A percentile compares a stretch with the other conserved stretches of the same genome.
These are phyloP conservation scores for Perkinsus chesapeaki DNA, from an alignment of 169 alveolate species.

Conservation along the genomic window DNA sequence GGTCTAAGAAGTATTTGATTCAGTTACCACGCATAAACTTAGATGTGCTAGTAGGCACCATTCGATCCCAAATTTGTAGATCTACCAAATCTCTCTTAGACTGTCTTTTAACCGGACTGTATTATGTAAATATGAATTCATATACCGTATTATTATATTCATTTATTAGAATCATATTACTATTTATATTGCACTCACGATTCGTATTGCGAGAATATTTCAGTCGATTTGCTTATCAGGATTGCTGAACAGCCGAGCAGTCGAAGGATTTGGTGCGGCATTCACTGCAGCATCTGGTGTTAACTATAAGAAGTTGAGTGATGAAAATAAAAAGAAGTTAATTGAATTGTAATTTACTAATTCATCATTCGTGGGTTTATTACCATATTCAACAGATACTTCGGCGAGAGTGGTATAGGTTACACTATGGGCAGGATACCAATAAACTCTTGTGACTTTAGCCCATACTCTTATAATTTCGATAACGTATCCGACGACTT, in stretches of 20 bases:
- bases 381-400: neutral
- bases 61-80: too few species aligned
- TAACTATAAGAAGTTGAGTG: neutral
- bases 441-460: neutral
- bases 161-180: too few species aligned
- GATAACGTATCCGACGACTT: neutral
- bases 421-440: neutral
- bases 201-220: neutral
- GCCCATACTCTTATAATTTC: neutral
- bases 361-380: neutral
- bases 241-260: neutral
- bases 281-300: neutral
- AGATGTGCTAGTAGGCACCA: too few species aligned
- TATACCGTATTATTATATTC: too few species aligned
- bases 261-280: neutral
- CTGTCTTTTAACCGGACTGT: too few species aligned
- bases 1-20: too few species aligned
- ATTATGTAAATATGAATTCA: too few species aligned
- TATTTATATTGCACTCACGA: neutral
- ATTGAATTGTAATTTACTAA: neutral
- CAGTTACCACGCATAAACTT: too few species aligned
- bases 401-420: neutral
- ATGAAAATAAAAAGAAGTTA: neutral
- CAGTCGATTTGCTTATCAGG: neutral
- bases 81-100: too few species aligned